Evolutionary conservation across 352 stramenopile species (phyloP).

Genomic region (Phytophthora europaea): DNA sequence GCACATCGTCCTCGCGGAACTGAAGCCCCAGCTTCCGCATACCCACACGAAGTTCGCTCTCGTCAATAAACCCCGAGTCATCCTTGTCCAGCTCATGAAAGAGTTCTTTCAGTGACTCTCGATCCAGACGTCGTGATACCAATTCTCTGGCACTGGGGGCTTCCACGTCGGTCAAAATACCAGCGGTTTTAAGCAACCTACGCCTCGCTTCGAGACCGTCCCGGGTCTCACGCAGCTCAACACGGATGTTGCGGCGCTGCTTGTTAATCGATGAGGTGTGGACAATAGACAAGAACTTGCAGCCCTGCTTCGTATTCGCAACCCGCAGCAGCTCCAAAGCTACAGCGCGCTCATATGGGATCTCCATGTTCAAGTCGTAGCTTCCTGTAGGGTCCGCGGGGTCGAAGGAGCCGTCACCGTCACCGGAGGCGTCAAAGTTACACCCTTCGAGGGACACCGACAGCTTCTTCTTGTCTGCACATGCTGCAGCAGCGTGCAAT

Average conservation of each 20-base stretch:
- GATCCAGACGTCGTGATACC: slow-evolving; percentile 49
- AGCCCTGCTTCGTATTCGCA: slow-evolving; percentile 81
- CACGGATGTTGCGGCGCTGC: slow-evolving; percentile 61
- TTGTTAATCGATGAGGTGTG: slow-evolving; percentile 57
- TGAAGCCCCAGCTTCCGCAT: slow-evolving; percentile 61
- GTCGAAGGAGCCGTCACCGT: slow-evolving; percentile 74
- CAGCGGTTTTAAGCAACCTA: slow-evolving; percentile 70
- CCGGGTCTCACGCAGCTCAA: slow-evolving; percentile 65
- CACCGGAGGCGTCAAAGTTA: slow-evolving; percentile 77
- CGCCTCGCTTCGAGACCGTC: slow-evolving; percentile 52
- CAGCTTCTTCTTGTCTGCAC: slow-evolving; percentile 60
- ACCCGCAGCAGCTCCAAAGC: slow-evolving; percentile 76
- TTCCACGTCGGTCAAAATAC: slow-evolving; percentile 64
- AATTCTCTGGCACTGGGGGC: slow-evolving; percentile 31
- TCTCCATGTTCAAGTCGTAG: slow-evolving; percentile 82
- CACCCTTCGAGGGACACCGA: slow-evolving; percentile 72
- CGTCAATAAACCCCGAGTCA: slow-evolving; percentile 73
- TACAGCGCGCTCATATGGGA: slow-evolving; percentile 81
- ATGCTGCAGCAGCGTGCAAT: slow-evolving; percentile 71
- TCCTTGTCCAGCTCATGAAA: slow-evolving; percentile 80
- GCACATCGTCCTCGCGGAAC: slow-evolving; percentile 73
- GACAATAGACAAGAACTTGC: slow-evolving; percentile 83
- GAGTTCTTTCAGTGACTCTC: slow-evolving; percentile 55
- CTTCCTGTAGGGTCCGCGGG: slow-evolving; percentile 74
- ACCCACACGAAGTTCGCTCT: slow-evolving; percentile 59